phyloP scores from a whole-genome alignment of 2,329 filamentous ascomycete species.

The Apiospora kogelbergensis region DNA sequence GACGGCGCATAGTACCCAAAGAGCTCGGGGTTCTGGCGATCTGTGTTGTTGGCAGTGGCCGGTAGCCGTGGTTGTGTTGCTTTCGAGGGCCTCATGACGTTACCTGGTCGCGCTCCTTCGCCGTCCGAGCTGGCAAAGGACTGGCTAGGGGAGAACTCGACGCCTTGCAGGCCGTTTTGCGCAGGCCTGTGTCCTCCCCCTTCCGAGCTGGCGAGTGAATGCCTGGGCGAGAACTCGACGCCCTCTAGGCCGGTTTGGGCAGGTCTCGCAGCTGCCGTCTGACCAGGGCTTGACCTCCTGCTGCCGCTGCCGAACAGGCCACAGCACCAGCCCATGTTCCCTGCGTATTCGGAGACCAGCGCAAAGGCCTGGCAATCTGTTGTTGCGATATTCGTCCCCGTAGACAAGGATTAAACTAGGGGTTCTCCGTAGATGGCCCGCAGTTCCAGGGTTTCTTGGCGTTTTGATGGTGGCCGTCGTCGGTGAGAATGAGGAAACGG shows the following conservation, averaged over 20 bases:
- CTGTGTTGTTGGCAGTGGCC: background rate
- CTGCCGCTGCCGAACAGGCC: conserved; percentile 9
- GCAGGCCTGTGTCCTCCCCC: background rate
- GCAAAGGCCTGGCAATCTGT: background rate
- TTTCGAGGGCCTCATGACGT: too few species aligned
- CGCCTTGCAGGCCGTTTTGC: conserved; percentile 15
- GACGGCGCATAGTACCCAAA: conserved; percentile 24
- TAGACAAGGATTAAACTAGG: too few species aligned
- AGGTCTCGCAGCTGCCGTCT: background rate
- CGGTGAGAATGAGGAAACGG: background rate
- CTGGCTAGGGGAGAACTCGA: conserved; percentile 24
- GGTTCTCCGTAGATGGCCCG: too few species aligned
- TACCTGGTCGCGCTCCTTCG: background rate
- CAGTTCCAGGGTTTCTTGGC: background rate
- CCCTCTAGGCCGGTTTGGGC: conserved; percentile 13
- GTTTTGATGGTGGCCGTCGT: background rate
- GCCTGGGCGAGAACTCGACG: conserved; percentile 23
- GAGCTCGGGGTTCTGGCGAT: conserved; percentile 20
- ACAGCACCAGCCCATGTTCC: conserved; percentile 12
- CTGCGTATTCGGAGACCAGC: background rate
- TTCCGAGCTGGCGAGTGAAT: conserved; percentile 21
- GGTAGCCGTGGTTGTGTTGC: background rate
- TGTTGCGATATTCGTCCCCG: too few species aligned
- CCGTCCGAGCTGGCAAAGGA: conserved; percentile 20
- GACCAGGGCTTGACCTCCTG: background rate